Evolutionary conservation across 2,329 filamentous ascomycete genomes (phyloP).

Genomic region (Aspergillus quadricinctus): DNA sequence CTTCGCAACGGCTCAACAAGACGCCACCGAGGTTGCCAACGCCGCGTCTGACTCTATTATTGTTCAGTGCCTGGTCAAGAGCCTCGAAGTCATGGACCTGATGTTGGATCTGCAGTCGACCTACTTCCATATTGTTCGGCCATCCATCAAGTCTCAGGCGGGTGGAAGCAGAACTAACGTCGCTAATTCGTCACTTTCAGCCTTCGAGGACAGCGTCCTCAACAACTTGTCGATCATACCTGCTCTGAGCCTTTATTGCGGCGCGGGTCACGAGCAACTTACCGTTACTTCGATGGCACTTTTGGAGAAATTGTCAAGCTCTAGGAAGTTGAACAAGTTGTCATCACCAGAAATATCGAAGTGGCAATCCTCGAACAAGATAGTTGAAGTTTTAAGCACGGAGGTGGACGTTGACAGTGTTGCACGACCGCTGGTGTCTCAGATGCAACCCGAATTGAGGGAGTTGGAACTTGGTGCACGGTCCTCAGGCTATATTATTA

Average conservation of each 20-base stretch:
- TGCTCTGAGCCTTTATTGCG: conserved; percentile 80
- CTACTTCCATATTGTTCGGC: conserved; percentile 82
- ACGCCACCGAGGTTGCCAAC: conserved; percentile 66
- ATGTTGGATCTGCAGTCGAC: conserved; percentile 85
- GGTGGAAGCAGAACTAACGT: conserved; percentile 58
- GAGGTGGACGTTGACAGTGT: conserved; percentile 78
- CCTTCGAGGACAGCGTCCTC: conserved; percentile 86
- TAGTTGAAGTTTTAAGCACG: conserved; percentile 81
- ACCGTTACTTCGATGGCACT: conserved; percentile 76
- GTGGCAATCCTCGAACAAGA: conserved; percentile 69
- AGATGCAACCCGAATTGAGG: conserved; percentile 61
- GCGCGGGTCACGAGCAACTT: conserved; percentile 74
- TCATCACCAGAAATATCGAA: conserved; percentile 60
- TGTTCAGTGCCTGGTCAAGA: conserved; percentile 70
- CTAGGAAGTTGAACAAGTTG: conserved; percentile 70
- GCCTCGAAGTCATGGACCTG: conserved; percentile 77
- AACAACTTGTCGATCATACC: conserved; percentile 75
- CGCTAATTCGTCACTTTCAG: conserved; percentile 72
- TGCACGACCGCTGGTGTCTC: conserved; percentile 64
- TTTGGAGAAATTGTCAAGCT: conserved; percentile 80
- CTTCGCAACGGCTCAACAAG: conserved; percentile 74
- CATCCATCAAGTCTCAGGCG: conserved; percentile 65
- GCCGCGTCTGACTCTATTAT: conserved; percentile 74
- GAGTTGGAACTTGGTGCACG: conserved; percentile 69
- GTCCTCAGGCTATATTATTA: conserved; percentile 72